A percentile compares a stretch with the other conserved stretches of the same genome.
Conservation (phyloP, 1,284 basidiomycete species). For the Puccinia horiana region DNA sequence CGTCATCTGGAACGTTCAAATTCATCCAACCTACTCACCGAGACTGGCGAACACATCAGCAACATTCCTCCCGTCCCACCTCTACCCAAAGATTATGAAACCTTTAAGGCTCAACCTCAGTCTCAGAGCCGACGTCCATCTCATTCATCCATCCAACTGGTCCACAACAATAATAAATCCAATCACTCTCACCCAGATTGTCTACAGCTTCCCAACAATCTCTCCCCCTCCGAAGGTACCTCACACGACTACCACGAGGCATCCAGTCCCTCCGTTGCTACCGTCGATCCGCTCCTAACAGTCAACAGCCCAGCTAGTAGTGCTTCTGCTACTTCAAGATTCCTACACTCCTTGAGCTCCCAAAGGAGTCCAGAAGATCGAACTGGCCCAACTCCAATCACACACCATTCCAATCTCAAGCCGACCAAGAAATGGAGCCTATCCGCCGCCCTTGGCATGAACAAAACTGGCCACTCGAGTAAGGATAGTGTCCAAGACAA, state of each 20-base stretch:
- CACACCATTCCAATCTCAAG: neutral
- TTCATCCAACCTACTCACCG: conserved; percentile 52
- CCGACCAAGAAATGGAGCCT: conserved; percentile 46
- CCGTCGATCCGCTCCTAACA: neutral
- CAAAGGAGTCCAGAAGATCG: conserved; percentile 17
- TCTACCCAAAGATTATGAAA: conserved; percentile 83
- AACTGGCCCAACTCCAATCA: neutral
- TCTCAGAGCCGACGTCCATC: conserved; percentile 35
- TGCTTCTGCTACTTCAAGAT: conserved; percentile 27
- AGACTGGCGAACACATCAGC: conserved; percentile 58
- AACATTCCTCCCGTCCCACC: conserved; percentile 91
- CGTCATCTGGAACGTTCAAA: conserved; percentile 59
- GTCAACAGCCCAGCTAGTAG: conserved; percentile 6
- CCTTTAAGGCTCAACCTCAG: conserved; percentile 67
- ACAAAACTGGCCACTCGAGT: conserved; percentile 19
- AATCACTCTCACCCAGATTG: conserved; percentile 41
- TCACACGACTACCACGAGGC: neutral
- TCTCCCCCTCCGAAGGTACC: conserved; percentile 63
- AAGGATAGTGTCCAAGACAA: conserved; percentile 33
- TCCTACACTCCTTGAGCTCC: conserved; percentile 30
- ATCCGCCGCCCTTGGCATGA: conserved; percentile 44
- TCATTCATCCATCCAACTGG: conserved; percentile 47
- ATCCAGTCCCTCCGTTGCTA: neutral
- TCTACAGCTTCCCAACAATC: conserved; percentile 48
- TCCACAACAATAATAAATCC: conserved; percentile 18